Conservation (phyloP, 495 filamentous ascomycete species). For the Corynascus novoguineensis region DNA sequence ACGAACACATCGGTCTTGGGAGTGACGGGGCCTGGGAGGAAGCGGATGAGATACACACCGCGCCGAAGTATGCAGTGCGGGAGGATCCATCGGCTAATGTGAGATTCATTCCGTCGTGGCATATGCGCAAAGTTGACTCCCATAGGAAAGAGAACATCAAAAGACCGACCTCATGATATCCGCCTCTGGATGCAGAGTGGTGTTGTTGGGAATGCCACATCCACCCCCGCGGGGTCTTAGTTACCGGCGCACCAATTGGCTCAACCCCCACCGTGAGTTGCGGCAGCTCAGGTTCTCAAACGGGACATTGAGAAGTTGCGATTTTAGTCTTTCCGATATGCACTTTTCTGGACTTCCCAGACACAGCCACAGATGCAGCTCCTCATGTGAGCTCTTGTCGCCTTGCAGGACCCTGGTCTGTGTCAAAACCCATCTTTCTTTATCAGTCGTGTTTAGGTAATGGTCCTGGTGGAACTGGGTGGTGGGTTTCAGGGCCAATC, state of each 20-base stretch:
- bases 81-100: not conserved
- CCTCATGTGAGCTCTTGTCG: constrained; percentile 18
- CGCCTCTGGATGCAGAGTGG: not conserved
- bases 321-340: constrained; percentile 3
- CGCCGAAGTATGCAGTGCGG: not conserved
- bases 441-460: constrained; percentile 35
- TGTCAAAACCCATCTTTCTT: constrained; percentile 2
- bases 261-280: constrained; percentile 2
- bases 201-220: not conserved
- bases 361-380: not conserved
- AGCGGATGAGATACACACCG: not conserved
- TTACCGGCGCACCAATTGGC: not conserved
- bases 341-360: not conserved
- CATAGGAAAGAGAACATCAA: not conserved
- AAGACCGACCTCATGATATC: constrained; percentile 6
- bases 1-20: constrained; percentile 7
- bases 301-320: not conserved
- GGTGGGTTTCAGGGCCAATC: constrained; percentile 1
- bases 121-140: not conserved
- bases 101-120: not conserved
- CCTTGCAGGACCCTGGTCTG: not conserved
- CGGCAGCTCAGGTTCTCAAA: not conserved
- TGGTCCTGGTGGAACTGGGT: constrained; percentile 10
- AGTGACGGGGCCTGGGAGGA: not conserved
- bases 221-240: not conserved